Conservation (phyloP, 1,284 basidiomycete species). For the Gomphus bonarii region DNA sequence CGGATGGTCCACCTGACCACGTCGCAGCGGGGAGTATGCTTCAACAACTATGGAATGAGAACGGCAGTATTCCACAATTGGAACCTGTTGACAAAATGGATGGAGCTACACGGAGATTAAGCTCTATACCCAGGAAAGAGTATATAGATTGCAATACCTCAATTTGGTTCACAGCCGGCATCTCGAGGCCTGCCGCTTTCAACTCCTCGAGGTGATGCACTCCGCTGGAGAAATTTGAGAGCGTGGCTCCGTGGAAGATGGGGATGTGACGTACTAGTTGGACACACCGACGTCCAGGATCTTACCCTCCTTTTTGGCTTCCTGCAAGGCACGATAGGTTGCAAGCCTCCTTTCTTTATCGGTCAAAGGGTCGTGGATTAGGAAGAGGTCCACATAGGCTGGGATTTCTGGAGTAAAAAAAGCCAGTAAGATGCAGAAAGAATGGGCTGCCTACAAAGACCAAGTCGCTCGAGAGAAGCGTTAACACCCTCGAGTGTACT, state of each 20-base stretch:
- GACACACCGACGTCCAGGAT: conserved; percentile 49
- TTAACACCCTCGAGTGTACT: conserved; percentile 27
- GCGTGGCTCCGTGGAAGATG: neutral
- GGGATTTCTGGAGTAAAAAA: neutral
- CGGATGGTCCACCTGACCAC: conserved; percentile 34
- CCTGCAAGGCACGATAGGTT: conserved; percentile 33
- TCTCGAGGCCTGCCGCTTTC: conserved; percentile 26
- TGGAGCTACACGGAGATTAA: conserved; percentile 27
- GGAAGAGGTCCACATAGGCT: conserved; percentile 50
- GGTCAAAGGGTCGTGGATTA: conserved; percentile 44
- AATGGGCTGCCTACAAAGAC: conserved; percentile 23
- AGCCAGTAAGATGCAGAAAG: neutral
- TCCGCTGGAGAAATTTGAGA: conserved; percentile 21
- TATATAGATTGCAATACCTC: conserved; percentile 21
- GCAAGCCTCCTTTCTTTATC: conserved; percentile 33
- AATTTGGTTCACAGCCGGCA: conserved; percentile 44
- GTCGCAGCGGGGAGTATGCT: conserved; percentile 43
- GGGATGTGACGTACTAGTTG: conserved; percentile 38
- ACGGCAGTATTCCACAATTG: conserved; percentile 39
- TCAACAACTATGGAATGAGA: conserved; percentile 35
- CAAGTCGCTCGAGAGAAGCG: conserved; percentile 30
- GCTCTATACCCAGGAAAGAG: neutral
- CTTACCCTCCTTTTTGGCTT: conserved; percentile 39
- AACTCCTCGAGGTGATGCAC: conserved; percentile 41
- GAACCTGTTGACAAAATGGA: conserved; percentile 43